These are phyloP conservation scores for Saitozyma podzolica DNA, from an alignment of 768 basidiomycete species.

Conservation along the genomic window DNA sequence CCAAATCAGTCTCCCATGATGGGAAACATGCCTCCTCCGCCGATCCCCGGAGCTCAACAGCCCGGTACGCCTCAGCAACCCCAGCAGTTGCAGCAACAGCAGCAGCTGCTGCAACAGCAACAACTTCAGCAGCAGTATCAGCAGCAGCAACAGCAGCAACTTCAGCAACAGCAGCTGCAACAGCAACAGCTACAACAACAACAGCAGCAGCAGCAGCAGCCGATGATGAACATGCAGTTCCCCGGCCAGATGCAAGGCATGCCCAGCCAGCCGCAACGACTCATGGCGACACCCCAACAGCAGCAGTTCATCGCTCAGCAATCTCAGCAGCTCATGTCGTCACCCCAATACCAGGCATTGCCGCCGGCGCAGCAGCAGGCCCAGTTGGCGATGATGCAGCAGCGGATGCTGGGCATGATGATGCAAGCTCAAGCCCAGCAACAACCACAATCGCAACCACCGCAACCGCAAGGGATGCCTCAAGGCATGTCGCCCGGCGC, in stretches of 20 bases:
- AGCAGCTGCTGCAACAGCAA: slow-evolving; percentile 9
- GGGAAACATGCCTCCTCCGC: slow-evolving; percentile 2
- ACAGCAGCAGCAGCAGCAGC: slow-evolving; percentile 5
- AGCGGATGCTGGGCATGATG: slow-evolving; percentile 18
- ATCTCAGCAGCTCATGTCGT: background rate
- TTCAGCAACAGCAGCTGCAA: slow-evolving; percentile 9
- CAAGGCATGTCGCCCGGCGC: too few relatives aligned
- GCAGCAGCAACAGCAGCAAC: slow-evolving; percentile 6
- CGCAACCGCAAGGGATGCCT: background rate
- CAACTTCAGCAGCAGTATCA: slow-evolving; percentile 10
- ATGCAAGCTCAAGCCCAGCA: slow-evolving; percentile 17
- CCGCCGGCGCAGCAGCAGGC: slow-evolving; percentile 21
- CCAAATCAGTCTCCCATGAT: slow-evolving; percentile 4
- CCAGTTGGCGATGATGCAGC: slow-evolving; percentile 16
- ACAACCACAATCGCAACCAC: slow-evolving; percentile 8
- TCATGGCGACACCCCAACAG: slow-evolving; percentile 14
- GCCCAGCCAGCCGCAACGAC: slow-evolving; percentile 8
- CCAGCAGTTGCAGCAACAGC: slow-evolving; percentile 1
- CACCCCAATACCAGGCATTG: slow-evolving; percentile 1
- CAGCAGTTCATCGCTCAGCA: slow-evolving; percentile 14
- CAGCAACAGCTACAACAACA: background rate
- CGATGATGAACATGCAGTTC: background rate
- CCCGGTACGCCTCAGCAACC: slow-evolving; percentile 7
- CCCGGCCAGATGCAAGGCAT: background rate
- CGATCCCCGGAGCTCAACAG: background rate